Conservation (phyloP, 768 basidiomycete species). For the Lactarius sp. region DNA sequence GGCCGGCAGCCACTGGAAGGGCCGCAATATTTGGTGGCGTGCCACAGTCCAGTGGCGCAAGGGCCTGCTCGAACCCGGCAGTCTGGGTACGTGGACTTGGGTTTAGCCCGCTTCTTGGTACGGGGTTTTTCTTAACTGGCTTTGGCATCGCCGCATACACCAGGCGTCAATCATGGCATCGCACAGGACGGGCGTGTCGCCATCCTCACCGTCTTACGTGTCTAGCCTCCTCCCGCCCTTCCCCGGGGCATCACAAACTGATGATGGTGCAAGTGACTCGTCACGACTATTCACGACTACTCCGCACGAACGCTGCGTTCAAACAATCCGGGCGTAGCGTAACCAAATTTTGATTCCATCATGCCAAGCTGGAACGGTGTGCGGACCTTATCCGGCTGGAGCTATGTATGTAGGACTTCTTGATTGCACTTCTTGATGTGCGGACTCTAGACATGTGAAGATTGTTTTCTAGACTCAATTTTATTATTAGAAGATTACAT, state of each 20-base stretch:
- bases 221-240: conserved; percentile 26
- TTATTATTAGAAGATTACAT: neutral
- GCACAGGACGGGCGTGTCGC: conserved; percentile 77
- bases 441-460: neutral
- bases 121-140: neutral
- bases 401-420: no score
- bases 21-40: conserved; percentile 56
- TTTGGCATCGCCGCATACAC: neutral
- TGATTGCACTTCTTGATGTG: neutral
- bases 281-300: neutral
- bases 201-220: conserved; percentile 61
- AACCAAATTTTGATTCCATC: neutral
- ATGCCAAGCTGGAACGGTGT: neutral
- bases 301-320: neutral
- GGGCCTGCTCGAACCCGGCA: conserved; percentile 65
- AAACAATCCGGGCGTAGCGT: neutral
- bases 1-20: conserved; percentile 53
- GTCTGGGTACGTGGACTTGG: conserved; percentile 45
- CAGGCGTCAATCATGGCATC: conserved; percentile 80
- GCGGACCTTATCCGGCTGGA: neutral
- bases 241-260: neutral
- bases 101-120: neutral
- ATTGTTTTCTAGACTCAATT: neutral
- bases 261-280: neutral
- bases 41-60: conserved; percentile 73